phyloP scores from a whole-genome alignment of 2,329 filamentous ascomycete species.

The Pseudocercospora fijiensis region DNA sequence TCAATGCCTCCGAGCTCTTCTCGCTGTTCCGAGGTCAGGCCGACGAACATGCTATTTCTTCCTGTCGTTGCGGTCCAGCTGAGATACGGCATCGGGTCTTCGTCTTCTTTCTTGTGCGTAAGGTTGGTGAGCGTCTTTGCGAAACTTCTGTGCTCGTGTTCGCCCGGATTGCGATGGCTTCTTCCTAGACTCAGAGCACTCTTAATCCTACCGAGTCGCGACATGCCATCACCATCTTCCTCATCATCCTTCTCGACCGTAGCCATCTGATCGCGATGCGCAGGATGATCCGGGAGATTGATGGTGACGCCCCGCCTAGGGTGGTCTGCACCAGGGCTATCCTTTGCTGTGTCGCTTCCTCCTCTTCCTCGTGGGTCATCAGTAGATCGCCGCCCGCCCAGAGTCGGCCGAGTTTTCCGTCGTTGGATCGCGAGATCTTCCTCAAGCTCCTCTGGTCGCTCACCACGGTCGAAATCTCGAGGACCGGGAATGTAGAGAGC shows the following conservation, averaged over 20 bases:
- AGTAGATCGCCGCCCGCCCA: constrained; percentile 13
- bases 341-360: constrained; percentile 17
- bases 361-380: constrained; percentile 27
- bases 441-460: constrained; percentile 63
- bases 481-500: constrained; percentile 88
- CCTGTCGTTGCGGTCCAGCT: constrained; percentile 92
- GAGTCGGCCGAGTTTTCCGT: constrained; percentile 31
- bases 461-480: constrained; percentile 80
- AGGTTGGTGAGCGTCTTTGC: constrained; percentile 60
- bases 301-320: constrained; percentile 63
- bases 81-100: constrained; percentile 75
- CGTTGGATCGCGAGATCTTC: constrained; percentile 43
- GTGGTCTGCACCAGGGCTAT: constrained; percentile 40
- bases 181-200: constrained; percentile 15
- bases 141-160: constrained; percentile 26
- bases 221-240: constrained; percentile 7
- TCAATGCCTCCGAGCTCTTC: constrained; percentile 96
- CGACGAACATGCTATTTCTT: constrained; percentile 88
- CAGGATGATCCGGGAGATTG: constrained; percentile 58
- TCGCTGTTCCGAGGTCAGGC: constrained; percentile 82
- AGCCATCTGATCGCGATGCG: constrained; percentile 28
- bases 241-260: constrained; percentile 23
- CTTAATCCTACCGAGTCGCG: constrained; percentile 7
- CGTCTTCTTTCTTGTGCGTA: constrained; percentile 54
- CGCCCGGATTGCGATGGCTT: constrained; percentile 11